Percentiles rank a stretch among this genome's conserved stretches.
These are phyloP conservation scores for Raddia guianensis DNA, from an alignment of 176 grass and related monocot genomes.

Conservation along the genomic window DNA sequence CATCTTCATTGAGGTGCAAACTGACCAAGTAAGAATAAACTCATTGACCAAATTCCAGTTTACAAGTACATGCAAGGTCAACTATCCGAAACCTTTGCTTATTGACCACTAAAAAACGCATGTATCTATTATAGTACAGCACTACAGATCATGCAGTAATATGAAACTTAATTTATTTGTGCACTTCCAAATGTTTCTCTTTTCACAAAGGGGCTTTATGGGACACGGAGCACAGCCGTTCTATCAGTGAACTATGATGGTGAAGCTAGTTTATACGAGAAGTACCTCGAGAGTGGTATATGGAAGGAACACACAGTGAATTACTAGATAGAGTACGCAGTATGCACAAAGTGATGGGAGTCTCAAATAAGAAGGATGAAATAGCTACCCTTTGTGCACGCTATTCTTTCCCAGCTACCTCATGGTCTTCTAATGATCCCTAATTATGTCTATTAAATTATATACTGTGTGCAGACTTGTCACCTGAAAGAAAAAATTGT, in stretches of 20 bases:
- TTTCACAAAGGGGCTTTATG: slow-evolving; percentile 66
- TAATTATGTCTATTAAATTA: slow-evolving; percentile 34
- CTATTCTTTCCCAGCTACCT: slow-evolving; percentile 25
- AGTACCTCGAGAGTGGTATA: slow-evolving; percentile 81
- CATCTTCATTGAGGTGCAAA: slow-evolving; percentile 79
- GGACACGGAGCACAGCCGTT: slow-evolving; percentile 84
- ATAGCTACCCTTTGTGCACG: slow-evolving; percentile 26
- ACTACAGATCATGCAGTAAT: neutral
- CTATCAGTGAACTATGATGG: slow-evolving; percentile 67
- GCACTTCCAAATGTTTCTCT: slow-evolving; percentile 14
- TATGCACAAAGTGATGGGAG: slow-evolving; percentile 34
- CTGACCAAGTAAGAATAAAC: slow-evolving; percentile 59
- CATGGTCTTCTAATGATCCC: slow-evolving; percentile 24
- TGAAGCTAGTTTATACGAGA: slow-evolving; percentile 83
- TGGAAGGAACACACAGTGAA: slow-evolving; percentile 88
- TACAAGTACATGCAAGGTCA: slow-evolving; percentile 16
- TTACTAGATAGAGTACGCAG: slow-evolving; percentile 61
- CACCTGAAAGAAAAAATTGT: slow-evolving; percentile 1
- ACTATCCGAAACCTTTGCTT: slow-evolving; percentile 13
- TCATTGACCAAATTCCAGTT: slow-evolving; percentile 12
- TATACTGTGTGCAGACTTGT: slow-evolving; percentile 30
- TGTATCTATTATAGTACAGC: neutral
- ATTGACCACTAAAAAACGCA: neutral
- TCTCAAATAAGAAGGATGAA: slow-evolving; percentile 42
- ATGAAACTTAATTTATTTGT: slow-evolving; percentile 7